Evolutionary conservation across 2,329 filamentous ascomycete species (phyloP), one percentile per base, ranked within the genome.

Genomic region (Cordyceps cateniannulata): DNA sequence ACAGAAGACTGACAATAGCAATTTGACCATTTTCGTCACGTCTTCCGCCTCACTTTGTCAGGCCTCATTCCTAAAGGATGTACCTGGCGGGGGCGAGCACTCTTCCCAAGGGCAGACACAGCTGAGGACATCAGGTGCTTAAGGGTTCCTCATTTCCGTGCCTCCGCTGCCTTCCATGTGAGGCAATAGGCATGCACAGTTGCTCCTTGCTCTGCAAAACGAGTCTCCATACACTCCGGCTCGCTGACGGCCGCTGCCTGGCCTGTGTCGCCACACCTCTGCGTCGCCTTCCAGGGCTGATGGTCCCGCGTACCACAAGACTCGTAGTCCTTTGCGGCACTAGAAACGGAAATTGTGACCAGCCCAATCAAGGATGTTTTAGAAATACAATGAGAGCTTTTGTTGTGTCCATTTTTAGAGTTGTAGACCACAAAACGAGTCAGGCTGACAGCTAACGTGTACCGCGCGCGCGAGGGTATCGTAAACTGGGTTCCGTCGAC

Each of bases 161-260:
- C 24, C 35, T 59, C 56, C 56, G 47, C 18, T 24, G n/a, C 12
- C 38, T 54, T 60, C 50, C 32, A 60, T 60, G 59, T 60, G 59
- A 60, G 59, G 59, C 44, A 20, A 3, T 18, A 22, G 40, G 27
- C 18, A 60, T 55, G 59, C 59, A 53, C 27, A 60, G 35, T 49
- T 16, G 8, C n/a, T 27, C 22, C 22, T 24, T 59, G 56, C 47
- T 42, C 16, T 32, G 56, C 20, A 44, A 51, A 32, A 51, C 25
- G 18, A 44, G 47, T 42, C 47, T n/a, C 44, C 40, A 42, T 20
- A 27, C 32, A 42, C 47, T 16, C 25, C n/a, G 35, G 38, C 32
- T 42, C 35, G 16, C 45, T 50, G 56, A 40, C 35, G 35, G 38
- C 24, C 47, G 35, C 32, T 32, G 56, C 35, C 24, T 20, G 22